These are phyloP conservation scores for Lavandula angustifolia DNA, from an alignment of 257 asterid genomes.

Conservation along the genomic window DNA sequence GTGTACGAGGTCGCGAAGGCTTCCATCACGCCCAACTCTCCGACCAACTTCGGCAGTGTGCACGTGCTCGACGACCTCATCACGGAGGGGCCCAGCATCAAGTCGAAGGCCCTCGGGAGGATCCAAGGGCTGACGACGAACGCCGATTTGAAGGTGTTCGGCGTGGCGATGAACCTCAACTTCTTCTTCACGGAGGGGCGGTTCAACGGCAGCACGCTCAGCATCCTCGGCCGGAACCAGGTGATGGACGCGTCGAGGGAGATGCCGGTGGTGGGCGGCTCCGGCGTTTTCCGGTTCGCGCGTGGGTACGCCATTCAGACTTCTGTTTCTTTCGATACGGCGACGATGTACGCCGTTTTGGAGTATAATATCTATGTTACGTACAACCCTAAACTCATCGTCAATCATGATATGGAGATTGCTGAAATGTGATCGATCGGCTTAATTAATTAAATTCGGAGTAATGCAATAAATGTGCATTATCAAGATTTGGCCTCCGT, in stretches of 20 bases:
- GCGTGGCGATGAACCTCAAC: constrained; percentile 38
- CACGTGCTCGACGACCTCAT: constrained; percentile 39
- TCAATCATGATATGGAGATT: no score
- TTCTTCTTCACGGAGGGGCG: constrained; percentile 35
- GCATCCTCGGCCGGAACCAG: background rate
- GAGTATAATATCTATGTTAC: background rate
- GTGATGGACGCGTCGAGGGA: background rate
- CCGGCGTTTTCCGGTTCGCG: background rate
- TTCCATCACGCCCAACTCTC: constrained; percentile 31
- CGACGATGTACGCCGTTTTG: background rate
- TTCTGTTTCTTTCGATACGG: no score
- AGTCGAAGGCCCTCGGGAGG: constrained; percentile 26
- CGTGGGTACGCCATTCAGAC: background rate
- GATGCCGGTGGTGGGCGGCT: background rate
- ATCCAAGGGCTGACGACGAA: constrained; percentile 20
- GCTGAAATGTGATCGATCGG: no score
- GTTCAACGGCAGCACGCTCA: background rate
- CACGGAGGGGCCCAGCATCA: constrained; percentile 33
- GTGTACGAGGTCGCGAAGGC: constrained; percentile 43
- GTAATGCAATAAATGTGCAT: no score
- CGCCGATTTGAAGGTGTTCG: constrained; percentile 30
- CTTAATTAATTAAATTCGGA: no score
- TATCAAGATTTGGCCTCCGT: no score
- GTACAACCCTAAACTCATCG: no score
- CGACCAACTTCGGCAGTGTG: constrained; percentile 35